Evolutionary conservation across 2,329 filamentous ascomycete genomes (phyloP).

Genomic region (Penicillium paneum): DNA sequence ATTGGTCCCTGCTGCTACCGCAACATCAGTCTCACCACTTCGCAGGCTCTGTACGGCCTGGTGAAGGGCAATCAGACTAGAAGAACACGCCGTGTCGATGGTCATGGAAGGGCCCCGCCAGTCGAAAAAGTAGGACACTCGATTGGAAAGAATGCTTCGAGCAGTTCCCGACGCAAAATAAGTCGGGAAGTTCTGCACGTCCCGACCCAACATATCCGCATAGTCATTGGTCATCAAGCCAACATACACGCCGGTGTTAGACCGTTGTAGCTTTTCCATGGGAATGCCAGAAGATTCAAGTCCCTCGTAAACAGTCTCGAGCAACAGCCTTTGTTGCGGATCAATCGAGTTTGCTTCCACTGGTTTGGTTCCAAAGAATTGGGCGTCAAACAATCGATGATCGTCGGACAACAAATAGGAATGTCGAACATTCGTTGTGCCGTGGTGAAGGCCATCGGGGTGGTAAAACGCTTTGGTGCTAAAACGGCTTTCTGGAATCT

Average conservation of each 20-base stretch:
- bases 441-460: constrained; percentile 22
- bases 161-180: constrained; percentile 35
- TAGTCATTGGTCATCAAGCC: constrained; percentile 31
- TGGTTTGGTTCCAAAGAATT: constrained; percentile 28
- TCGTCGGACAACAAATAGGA: constrained; percentile 27
- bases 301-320: constrained; percentile 28
- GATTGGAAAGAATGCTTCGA: constrained; percentile 40
- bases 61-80: constrained; percentile 39
- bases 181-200: constrained; percentile 23
- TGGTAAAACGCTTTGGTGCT: constrained; percentile 25
- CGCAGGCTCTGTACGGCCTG: constrained; percentile 33
- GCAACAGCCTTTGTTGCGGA: constrained; percentile 27
- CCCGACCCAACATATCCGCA: constrained; percentile 20
- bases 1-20: constrained; percentile 26
- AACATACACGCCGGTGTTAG: constrained; percentile 25
- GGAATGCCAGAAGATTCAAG: constrained; percentile 24
- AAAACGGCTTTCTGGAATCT: constrained; percentile 24
- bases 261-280: constrained; percentile 25
- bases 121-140: constrained; percentile 40
- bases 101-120: constrained; percentile 42
- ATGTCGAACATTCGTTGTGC: constrained; percentile 25
- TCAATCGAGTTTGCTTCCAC: constrained; percentile 32
- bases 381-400: constrained; percentile 24
- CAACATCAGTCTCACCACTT: constrained; percentile 26
- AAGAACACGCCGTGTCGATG: constrained; percentile 49